Base-by-base conservation (phyloP, 2,329 filamentous ascomycete genomes). In the Ceratocystis cubensis region DNA sequence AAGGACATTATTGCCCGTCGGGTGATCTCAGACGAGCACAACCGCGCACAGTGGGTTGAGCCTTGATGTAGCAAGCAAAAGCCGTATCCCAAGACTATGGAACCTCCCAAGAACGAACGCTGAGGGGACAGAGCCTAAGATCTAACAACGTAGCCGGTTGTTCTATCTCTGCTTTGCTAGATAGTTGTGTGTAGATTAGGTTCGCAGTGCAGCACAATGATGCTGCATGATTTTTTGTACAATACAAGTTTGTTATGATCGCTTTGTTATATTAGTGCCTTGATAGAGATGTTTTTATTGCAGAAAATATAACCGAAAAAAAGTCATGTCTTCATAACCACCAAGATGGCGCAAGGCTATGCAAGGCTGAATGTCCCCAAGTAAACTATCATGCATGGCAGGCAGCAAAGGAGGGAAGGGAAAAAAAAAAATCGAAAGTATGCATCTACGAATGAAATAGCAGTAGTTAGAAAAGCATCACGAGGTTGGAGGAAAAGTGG, bases 1-100 rank as follows among this genome's bases (percentile, higher is more conserved):
- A 72, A 79, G 63, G 89, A 92, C 73, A 85, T 92, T 33, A 71
- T 91, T 69, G 72, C 74, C 30, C 81, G 88, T 72, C 88, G 85
- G 74, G 87, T 85, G 8, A 75, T 70, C 37, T 73, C 74, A n/a
- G 76, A 78, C 44, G 73, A 73, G 10, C 71, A 79, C 45, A 82
- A 79, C 66, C 76, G 76, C 69, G 76, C 74, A 2, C 70, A 71
- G 65, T 80, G 79, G 79, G 41, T 73, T 13, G 68, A 56, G 50
- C 8, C 64, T 46, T 20, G 15, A 1, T 17, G 13, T 13, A 2
- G 15, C 17, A 10, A 44, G 17, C 7, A 45, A 20, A 8, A 56
- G 46, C 59, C 7, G 17, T 8, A n/a, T 50, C 25, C 63, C 30
- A n/a, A 30, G 22, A 22, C 22, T 46, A n/a, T 50, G 8, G 5